phyloP scores from a whole-genome alignment of 129 eudicot species.

The Artemisia annua region DNA sequence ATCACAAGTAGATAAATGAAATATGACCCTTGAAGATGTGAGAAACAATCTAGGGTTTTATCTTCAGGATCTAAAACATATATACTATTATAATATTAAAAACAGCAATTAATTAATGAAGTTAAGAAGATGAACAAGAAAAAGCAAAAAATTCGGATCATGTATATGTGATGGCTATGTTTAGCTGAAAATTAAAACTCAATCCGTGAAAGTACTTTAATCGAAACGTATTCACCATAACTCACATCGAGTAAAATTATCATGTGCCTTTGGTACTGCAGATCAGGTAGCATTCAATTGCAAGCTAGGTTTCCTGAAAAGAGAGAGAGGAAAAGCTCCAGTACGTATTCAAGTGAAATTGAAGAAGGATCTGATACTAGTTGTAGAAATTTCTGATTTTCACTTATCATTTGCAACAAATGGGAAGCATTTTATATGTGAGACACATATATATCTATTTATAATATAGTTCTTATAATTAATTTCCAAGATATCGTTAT shows the following conservation, averaged over 20 bases:
- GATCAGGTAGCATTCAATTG: slow-evolving; percentile 31
- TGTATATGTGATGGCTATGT: background rate
- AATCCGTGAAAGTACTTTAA: slow-evolving; percentile 20
- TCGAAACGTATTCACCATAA: slow-evolving; percentile 24
- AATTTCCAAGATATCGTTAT: slow-evolving; percentile 14
- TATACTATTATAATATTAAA: slow-evolving; percentile 5
- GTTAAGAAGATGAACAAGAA: slow-evolving; percentile 25
- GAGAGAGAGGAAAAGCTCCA: slow-evolving; percentile 20
- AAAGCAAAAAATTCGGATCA: slow-evolving; percentile 17
- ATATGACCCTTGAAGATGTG: slow-evolving; percentile 3
- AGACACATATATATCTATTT: slow-evolving; percentile 8
- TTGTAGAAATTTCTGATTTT: slow-evolving; percentile 17
- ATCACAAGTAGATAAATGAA: slow-evolving; percentile 19
- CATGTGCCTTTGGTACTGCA: slow-evolving; percentile 40
- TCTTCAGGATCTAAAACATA: slow-evolving; percentile 28
- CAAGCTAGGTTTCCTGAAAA: slow-evolving; percentile 24
- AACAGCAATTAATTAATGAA: slow-evolving; percentile 16
- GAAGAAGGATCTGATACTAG: slow-evolving; percentile 31
- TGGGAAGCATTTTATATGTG: slow-evolving; percentile 19
- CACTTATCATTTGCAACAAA: slow-evolving; percentile 21
- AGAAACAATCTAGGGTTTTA: slow-evolving; percentile 31
- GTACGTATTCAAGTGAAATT: slow-evolving; percentile 16
- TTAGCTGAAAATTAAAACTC: slow-evolving; percentile 7
- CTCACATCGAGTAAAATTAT: slow-evolving; percentile 34
- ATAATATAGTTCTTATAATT: background rate